These are phyloP conservation scores for Suhomyces vadensis DNA, from an alignment of 805 yeast species.

Conservation along the genomic window DNA sequence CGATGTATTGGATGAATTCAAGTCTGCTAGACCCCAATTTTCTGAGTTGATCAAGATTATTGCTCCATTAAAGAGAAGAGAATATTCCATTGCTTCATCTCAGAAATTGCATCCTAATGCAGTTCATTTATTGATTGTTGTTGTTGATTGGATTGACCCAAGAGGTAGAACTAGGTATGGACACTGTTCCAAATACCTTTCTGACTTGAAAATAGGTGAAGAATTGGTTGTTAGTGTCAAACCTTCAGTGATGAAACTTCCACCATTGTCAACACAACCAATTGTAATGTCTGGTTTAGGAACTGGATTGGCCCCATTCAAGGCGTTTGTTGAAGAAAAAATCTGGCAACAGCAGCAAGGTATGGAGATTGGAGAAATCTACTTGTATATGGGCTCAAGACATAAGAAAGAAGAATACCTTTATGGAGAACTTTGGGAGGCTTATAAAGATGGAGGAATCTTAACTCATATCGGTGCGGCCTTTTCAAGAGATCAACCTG, in stretches of 20 bases:
- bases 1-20: slow-evolving; percentile 77
- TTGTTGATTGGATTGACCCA: slow-evolving; percentile 91
- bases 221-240: slow-evolving; percentile 92
- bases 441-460: slow-evolving; percentile 87
- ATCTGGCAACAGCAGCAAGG: slow-evolving; percentile 92
- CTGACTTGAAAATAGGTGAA: slow-evolving; percentile 75
- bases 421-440: slow-evolving; percentile 97
- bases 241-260: slow-evolving; percentile 96
- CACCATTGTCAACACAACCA: slow-evolving; percentile 83
- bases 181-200: slow-evolving; percentile 88
- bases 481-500: slow-evolving; percentile 94
- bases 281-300: slow-evolving; percentile 97
- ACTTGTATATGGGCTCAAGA: slow-evolving; percentile 88
- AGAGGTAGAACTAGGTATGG: slow-evolving; percentile 86
- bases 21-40: slow-evolving; percentile 76
- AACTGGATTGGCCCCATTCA: slow-evolving; percentile 97
- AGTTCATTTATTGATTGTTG: slow-evolving; percentile 88
- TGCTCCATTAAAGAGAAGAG: slow-evolving; percentile 92
- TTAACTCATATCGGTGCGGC: slow-evolving; percentile 97
- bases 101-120: slow-evolving; percentile 90
- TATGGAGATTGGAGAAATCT: slow-evolving; percentile 82
- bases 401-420: slow-evolving; percentile 93
- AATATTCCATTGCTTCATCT: slow-evolving; percentile 95
- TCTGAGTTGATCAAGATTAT: slow-evolving; percentile 69
- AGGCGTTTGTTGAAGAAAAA: slow-evolving; percentile 95